These are phyloP conservation scores for Neostapfia colusana DNA, from an alignment of 176 grass and related monocot genomes.

Conservation along the genomic window DNA sequence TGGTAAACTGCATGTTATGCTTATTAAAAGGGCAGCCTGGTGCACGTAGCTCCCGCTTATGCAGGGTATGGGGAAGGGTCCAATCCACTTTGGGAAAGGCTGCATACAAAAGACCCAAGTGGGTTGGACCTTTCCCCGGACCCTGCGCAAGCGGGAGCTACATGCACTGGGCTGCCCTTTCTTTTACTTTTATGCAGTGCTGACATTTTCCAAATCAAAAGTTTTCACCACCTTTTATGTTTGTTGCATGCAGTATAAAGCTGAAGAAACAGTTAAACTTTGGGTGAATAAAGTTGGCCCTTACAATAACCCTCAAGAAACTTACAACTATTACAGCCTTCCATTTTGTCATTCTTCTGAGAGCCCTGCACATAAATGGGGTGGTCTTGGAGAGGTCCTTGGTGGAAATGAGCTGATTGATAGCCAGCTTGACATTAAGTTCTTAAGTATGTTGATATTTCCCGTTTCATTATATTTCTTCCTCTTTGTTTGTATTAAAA, in stretches of 20 bases:
- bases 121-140: no score
- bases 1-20: not conserved
- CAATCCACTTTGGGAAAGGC: no score
- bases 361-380: slow-evolving; percentile 84
- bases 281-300: slow-evolving; percentile 99
- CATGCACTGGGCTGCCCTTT: no score
- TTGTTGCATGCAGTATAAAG: slow-evolving; percentile 68
- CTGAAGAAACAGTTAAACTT: slow-evolving; percentile 70
- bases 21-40: no score
- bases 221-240: slow-evolving; percentile 24
- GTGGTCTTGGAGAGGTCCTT: slow-evolving; percentile 95
- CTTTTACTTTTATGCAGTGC: not conserved
- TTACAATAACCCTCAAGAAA: slow-evolving; percentile 99
- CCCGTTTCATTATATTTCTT: slow-evolving; percentile 34
- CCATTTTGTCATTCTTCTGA: slow-evolving; percentile 85
- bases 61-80: no score
- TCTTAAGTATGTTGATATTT: slow-evolving; percentile 66
- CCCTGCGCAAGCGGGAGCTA: no score
- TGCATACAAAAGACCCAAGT: no score
- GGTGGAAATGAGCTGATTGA: slow-evolving; percentile 97
- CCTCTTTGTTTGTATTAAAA: slow-evolving; percentile 19
- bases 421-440: slow-evolving; percentile 90
- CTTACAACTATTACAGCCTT: slow-evolving; percentile 98
- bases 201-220: slow-evolving; percentile 3
- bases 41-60: no score